phyloP scores from a whole-genome alignment of 306 rosid species.

The Datisca glomerata region DNA sequence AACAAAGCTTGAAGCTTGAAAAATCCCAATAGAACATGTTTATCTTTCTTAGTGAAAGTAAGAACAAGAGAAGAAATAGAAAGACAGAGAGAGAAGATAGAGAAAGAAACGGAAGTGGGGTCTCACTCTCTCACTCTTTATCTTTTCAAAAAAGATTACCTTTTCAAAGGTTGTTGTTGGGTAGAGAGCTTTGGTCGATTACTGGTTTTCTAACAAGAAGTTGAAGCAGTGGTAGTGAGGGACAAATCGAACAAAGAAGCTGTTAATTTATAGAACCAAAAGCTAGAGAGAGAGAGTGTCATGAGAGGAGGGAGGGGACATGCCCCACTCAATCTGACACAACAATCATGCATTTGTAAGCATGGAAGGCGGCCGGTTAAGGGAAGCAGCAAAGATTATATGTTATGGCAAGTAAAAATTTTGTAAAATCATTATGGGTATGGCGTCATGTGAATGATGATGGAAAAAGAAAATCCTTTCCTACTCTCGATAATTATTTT shows the following conservation, averaged over 20 bases:
- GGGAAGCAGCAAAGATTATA: slow-evolving; percentile 44
- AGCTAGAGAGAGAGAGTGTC: slow-evolving; percentile 4
- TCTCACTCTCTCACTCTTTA: slow-evolving; percentile 25
- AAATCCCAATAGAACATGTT: slow-evolving; percentile 20
- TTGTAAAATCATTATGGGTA: slow-evolving; percentile 30
- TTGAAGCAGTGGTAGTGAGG: slow-evolving; percentile 33
- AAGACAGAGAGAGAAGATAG: slow-evolving; percentile 12
- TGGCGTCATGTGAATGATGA: slow-evolving; percentile 77
- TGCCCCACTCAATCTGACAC: slow-evolving; percentile 74
- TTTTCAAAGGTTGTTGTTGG: slow-evolving; percentile 23
- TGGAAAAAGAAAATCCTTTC: too few species aligned
- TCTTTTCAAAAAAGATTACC: slow-evolving; percentile 58
- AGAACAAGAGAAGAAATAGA: slow-evolving; percentile 8
- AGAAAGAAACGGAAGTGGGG: slow-evolving; percentile 25
- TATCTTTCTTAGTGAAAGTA: slow-evolving; percentile 33
- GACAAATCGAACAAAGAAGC: slow-evolving; percentile 43
- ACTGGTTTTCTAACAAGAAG: slow-evolving; percentile 17
- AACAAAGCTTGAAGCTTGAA: slow-evolving; percentile 11
- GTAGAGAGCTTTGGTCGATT: slow-evolving; percentile 23
- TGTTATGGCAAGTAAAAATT: too few species aligned
- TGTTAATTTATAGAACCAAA: slow-evolving; percentile 67
- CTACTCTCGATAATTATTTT: too few species aligned
- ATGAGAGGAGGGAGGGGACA: slow-evolving; percentile 32
- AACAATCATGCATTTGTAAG: slow-evolving; percentile 97
- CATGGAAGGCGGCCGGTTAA: slow-evolving; percentile 99